Conservation (phyloP, 2,329 filamentous ascomycete species). For the Lojkania enalia region DNA sequence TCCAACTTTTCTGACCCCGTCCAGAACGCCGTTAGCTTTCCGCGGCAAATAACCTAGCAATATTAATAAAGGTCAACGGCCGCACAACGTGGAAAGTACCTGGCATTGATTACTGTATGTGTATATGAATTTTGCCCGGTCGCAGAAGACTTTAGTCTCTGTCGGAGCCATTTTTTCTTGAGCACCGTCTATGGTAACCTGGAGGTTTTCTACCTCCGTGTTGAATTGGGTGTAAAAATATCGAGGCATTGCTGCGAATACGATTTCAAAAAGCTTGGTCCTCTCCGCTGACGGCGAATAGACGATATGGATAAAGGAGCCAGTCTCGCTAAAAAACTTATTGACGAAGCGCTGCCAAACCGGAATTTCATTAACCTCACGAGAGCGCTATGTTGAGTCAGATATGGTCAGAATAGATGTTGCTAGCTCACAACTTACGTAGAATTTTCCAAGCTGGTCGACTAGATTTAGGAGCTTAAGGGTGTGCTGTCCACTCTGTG, state of each 20-base stretch:
- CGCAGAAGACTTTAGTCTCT: slow-evolving; percentile 74
- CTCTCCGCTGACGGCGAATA: slow-evolving; percentile 57
- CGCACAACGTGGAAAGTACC: slow-evolving; percentile 56
- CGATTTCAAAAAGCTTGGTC: slow-evolving; percentile 85
- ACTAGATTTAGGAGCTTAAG: slow-evolving; percentile 60
- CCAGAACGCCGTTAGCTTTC: slow-evolving; percentile 77
- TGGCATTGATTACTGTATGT: slow-evolving; percentile 85
- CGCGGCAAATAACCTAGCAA: slow-evolving; percentile 71
- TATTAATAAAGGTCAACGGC: slow-evolving; percentile 21
- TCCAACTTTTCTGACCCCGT: slow-evolving; percentile 78
- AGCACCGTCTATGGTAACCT: slow-evolving; percentile 77
- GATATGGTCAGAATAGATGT: background rate
- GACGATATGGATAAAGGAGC: slow-evolving; percentile 75
- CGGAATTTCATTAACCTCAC: slow-evolving; percentile 61
- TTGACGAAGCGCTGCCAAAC: slow-evolving; percentile 82
- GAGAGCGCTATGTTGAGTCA: slow-evolving; percentile 21
- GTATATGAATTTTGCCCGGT: slow-evolving; percentile 79
- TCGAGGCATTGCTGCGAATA: slow-evolving; percentile 76
- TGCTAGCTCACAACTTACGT: slow-evolving; percentile 49
- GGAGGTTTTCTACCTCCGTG: slow-evolving; percentile 79
- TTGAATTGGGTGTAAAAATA: slow-evolving; percentile 91
- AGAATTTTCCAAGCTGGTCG: slow-evolving; percentile 60
- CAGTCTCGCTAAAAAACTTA: slow-evolving; percentile 77
- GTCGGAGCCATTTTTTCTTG: slow-evolving; percentile 62
- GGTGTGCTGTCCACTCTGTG: slow-evolving; percentile 46